Conservation (phyloP, 352 stramenopile genomes). For the Phytopythium helicoides region DNA sequence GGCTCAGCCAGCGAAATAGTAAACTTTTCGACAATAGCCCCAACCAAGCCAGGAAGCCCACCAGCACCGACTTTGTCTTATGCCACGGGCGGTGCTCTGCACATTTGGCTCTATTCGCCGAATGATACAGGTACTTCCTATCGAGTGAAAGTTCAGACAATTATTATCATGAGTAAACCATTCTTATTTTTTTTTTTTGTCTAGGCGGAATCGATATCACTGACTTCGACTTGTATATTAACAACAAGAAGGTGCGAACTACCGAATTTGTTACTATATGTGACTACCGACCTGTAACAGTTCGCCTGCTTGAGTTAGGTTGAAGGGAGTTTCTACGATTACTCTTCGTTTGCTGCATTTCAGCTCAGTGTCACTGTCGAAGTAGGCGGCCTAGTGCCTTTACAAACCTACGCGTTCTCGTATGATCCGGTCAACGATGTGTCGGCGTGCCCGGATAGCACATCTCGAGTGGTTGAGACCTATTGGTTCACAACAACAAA, state of each 20-base stretch:
- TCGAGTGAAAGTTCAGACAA: too few relatives aligned
- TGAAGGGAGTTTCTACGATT: slow-evolving; percentile 25
- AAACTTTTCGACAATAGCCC: slow-evolving; percentile 26
- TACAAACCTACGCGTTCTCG: slow-evolving; percentile 38
- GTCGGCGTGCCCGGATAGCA: slow-evolving; percentile 25
- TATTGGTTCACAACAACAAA: slow-evolving; percentile 20
- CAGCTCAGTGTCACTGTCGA: slow-evolving; percentile 37
- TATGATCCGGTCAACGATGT: slow-evolving; percentile 47
- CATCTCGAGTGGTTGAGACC: slow-evolving; percentile 5
- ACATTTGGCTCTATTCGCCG: slow-evolving; percentile 40
- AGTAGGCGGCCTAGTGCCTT: slow-evolving; percentile 37
- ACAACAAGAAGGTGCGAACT: slow-evolving; percentile 22
- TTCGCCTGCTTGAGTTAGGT: slow-evolving; percentile 26
- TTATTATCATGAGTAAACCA: slow-evolving; percentile 2
- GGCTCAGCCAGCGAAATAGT: slow-evolving; percentile 23
- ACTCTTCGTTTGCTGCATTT: slow-evolving; percentile 12
- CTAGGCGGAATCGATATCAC: slow-evolving; percentile 29
- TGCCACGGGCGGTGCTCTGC: slow-evolving; percentile 42
- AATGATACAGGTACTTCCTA: slow-evolving; percentile 48
- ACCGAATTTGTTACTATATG: too few relatives aligned
- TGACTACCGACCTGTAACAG: too few relatives aligned
- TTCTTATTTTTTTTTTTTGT: neutral
- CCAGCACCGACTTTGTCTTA: slow-evolving; percentile 16
- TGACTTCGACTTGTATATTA: slow-evolving; percentile 34
- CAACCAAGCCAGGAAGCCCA: slow-evolving; percentile 26